Base-by-base conservation (phyloP, 176 grass and related monocot species). In the Cenchrus fungigraminus region DNA sequence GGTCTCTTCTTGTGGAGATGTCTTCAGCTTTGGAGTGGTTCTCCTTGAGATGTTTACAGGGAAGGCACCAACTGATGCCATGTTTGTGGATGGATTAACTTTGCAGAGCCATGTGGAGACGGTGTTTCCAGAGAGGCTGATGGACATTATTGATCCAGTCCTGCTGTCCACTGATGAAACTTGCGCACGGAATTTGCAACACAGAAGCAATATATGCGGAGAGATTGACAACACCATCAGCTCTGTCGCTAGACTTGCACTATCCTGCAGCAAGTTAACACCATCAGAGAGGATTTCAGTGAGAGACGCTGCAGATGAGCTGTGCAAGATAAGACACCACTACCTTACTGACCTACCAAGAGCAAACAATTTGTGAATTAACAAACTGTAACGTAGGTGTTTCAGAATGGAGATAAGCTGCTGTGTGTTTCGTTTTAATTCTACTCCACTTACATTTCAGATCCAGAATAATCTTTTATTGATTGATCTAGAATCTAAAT, bases 11-110 rank as follows among this genome's bases (percentile, higher is more conserved):
- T 13, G 66, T 12, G 87, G 87, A 61, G 91, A 89, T 87, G 80
- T 81, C 1, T 92, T 84, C 77, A 92, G 91, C 84, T 87, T 83
- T 29, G 80, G 91, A 67, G 80, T 89, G 20, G 28, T 87, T 8
- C 61, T 92, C 14, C 74, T 89, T 3, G 91, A 92, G 49, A 89
- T 92, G 84, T 81, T 92, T 29, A 92, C 70, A 3, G 84, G 87
- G 31, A 89, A 77, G 74, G 20, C 79, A 7, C 91, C 87, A 8
- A 83, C 84, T 4, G 67, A 89, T 84, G 87, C 20, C 32, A 77
- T 44, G 65, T 92, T 89, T 2, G 62, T 15, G 15, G 84, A 84
- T 2, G 84, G 79, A 17, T 31, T 92, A 11, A 84, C 37, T 69
- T 53, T 92, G 25, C 87, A 77, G 46, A 43, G 9, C 15, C 80